Conservation (phyloP, 1,284 basidiomycete species). For the Erythrobasidium hasegawianum region DNA sequence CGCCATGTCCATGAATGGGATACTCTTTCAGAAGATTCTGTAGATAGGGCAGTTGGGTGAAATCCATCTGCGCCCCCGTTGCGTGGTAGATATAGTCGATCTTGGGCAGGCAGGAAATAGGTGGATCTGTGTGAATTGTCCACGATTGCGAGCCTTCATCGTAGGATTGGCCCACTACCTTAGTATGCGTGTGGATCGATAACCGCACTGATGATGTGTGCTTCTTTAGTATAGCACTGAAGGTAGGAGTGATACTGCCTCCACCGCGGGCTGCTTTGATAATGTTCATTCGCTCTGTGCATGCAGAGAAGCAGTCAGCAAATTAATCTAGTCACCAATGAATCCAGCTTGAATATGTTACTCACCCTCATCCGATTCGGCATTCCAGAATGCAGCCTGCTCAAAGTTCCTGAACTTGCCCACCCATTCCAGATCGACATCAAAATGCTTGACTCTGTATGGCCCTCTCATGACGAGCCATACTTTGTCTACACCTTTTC, state of each 20-base stretch:
- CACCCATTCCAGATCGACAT: conserved; percentile 46
- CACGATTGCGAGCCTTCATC: conserved; percentile 33
- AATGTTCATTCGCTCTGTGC: conserved; percentile 39
- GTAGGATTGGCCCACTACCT: conserved; percentile 34
- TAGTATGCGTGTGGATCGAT: conserved; percentile 37
- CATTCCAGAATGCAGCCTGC: conserved; percentile 39
- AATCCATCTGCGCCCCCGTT: conserved; percentile 42
- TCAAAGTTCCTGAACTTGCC: conserved; percentile 45
- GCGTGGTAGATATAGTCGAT: conserved; percentile 45
- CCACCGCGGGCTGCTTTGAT: conserved; percentile 43
- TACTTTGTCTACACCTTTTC: conserved; percentile 45
- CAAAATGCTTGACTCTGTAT: conserved; percentile 49
- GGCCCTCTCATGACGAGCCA: conserved; percentile 46
- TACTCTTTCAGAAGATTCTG: conserved; percentile 38
- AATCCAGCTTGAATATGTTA: neutral
- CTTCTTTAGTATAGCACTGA: conserved; percentile 41
- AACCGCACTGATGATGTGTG: conserved; percentile 42
- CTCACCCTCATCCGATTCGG: conserved; percentile 35
- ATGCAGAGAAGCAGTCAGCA: no score
- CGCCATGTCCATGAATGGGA: conserved; percentile 44
- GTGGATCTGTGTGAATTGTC: conserved; percentile 33
- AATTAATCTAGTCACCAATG: conserved; percentile 45
- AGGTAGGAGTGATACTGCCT: conserved; percentile 48
- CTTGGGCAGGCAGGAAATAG: conserved; percentile 3
- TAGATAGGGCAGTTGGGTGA: conserved; percentile 44